Base-by-base conservation (phyloP, 2,329 filamentous ascomycete species). In the Pestalotiopsis sp. region DNA sequence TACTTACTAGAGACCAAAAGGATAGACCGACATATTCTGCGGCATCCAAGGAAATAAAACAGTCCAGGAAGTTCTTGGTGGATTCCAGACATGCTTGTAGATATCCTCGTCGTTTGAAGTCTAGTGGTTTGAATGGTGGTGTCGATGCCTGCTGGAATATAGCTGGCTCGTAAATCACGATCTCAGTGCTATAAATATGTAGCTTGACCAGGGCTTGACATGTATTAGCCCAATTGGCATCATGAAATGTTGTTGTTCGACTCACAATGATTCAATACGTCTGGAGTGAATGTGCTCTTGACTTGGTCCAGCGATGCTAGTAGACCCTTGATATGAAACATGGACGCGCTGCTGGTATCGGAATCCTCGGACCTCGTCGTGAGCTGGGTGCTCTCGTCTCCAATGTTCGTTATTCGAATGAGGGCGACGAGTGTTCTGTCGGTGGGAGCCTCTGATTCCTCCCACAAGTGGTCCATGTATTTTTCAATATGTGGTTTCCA, bases 401-500 rank as follows among this genome's bases (percentile, higher is more conserved):
- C 67, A 23, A 79, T 70, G 56, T 56, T 71, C 38, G 67, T 70
- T 38, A 74, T 68, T 56, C 68, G 73, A 7, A 73, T 74, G 64
- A 78, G 73, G 1, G 70, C 60, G 5, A 82, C 80, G 3, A 91
- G 79, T 1, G 87, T 72, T 36, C 81, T 79, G 73, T 91, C 89
- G 1, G 82, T 81, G 0, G 82, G 78, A 27, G 80, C 80, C 67
- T 89, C 85, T 7, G 80, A 81, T 1, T 81, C 77, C 17, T 82
- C 77, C 4, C 80, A 78, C 0, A 91, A 77, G 1, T 81, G 71
- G 4, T 81, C 76, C 1, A 91, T 78, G 45, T 84, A 87, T 45
- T 90, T 87, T 38, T 90, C 87, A 80, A 91, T 84, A 65, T 89
- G 84, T 1, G 84, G 72, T 0, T 84, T 89, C 89, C 89, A 92